Evolutionary conservation across 2,329 filamentous ascomycete species (phyloP), one percentile per base, ranked within the genome.

Genomic region (Trichoderma koningii): DNA sequence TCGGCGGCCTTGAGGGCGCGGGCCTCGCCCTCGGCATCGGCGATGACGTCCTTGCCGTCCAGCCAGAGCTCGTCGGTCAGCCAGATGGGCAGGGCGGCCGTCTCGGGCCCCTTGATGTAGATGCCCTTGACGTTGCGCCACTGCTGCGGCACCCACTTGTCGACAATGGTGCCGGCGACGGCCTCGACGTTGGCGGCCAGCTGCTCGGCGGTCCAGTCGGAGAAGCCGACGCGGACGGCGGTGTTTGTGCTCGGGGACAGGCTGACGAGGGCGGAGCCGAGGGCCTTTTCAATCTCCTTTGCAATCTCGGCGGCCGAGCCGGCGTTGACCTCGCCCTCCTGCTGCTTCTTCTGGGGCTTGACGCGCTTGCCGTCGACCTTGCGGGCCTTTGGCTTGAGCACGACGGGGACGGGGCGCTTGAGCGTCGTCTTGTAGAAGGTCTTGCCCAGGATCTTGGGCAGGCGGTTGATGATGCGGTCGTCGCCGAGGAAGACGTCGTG

Each of bases 401-500:
- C 82, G 44, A 98, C 85, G 28, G 95, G 93, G 66, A 99, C 87
- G 10, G 95, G 95, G 45, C 94, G 85, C 84, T 98, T 98, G 68
- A 80, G 78, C 3, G 89, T 91, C 64, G 81, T 84, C 81, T 93
- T 90, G 85, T 95, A 98, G 77, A 99, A 98, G 1, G 89, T 89
- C 81, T 97, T 98, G 71, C 94, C 95, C 14, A 99, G 87, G 3
- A 88, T 82, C 69, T 86, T 85, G 64, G 93, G 92, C 66, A 98
- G 83, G 30, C 83, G 80, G 75, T 85, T 88, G 73, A 89, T 82
- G 71, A 99, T 90, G 55, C 95, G 85, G 74, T 97, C 91, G 76
- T 99, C 95, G 60, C 91, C 94, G 65, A 99, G 84, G 81, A 99
- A 98, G 64, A 98, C 81, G 75, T 98, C 95, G 77, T 97, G 92